Evolutionary conservation across 1,139 yeast genomes (phyloP), one percentile per base, ranked within the genome.

Genomic region (Saccharomyces hybrid): DNA sequence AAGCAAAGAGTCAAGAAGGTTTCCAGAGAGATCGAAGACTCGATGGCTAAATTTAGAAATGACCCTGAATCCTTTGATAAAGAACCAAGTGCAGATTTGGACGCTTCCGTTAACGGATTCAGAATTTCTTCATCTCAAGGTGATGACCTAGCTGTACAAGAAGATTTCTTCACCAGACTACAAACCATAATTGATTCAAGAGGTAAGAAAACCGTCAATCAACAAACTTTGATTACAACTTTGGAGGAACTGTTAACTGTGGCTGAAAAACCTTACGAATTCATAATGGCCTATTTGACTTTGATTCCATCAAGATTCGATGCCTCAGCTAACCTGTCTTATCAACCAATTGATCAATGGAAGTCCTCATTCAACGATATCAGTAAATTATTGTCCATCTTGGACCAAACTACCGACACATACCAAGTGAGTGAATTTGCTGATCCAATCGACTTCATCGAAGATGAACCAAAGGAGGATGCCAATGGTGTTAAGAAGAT

Each of bases 161-260:
- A 64, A 50, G 70, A 70, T 48, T 84, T 91, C 54, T 89, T 91
- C 77, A 77, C 84, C 57, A 82, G 88, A 48, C 78, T 93, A 69
- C 82, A 85, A 69, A 75, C 82, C 54, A 84, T 95, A 58, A 77
- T 88, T 60, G 99, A 93, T 72, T 79, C 91, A 51, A 86, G 99
- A 74, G 99, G 99, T 77, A 91, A 91, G 77, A 93, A 89, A 79
- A 89, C 88, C 71, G 86, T 90, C 61, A 97, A 93, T 71, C 83
- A 85, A 63, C 74, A 71, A 58, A 96, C 88, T 71, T 97, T 93
- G 73, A 81, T 90, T 61, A 75, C 76, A 60, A 77, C 78, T 50
- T 78, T 93, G 69, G 96, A 88, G 72, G 76, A 77, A 49, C 78
- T 89, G 60, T 73, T 86, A 60, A 68, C 71, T 19, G 74, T 78